These are phyloP conservation scores for Tulasnella sp. DNA, from an alignment of 768 basidiomycete genomes.

Conservation along the genomic window DNA sequence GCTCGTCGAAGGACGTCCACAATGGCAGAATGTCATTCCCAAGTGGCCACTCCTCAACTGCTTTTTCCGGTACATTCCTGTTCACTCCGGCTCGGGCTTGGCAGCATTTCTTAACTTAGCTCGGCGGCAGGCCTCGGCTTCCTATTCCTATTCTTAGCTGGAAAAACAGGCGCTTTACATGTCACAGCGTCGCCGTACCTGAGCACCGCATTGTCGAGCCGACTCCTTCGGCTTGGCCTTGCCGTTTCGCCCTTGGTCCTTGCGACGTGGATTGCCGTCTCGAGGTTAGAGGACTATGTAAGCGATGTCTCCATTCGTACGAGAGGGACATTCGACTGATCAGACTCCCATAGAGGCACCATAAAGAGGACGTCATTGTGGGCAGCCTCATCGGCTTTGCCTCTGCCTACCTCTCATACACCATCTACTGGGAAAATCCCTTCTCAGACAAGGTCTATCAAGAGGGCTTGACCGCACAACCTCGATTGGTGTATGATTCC, in stretches of 20 bases:
- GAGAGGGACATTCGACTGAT: conserved; percentile 3
- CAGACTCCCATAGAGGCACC: conserved; percentile 45
- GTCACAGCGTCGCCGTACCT: conserved; percentile 36
- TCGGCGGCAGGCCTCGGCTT: conserved; percentile 41
- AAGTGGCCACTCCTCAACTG: conserved; percentile 61
- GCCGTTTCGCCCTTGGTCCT: conserved; percentile 48
- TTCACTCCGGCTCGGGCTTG: not conserved
- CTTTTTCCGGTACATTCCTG: conserved; percentile 42
- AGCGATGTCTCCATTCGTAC: conserved; percentile 27
- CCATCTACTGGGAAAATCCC: conserved; percentile 60
- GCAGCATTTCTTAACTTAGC: not conserved
- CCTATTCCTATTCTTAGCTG: conserved; percentile 52
- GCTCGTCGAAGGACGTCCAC: conserved; percentile 38
- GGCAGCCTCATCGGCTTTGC: conserved; percentile 52
- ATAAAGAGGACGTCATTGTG: conserved; percentile 60
- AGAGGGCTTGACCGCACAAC: not conserved
- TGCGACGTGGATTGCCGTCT: conserved; percentile 54
- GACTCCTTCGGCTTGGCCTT: conserved; percentile 40
- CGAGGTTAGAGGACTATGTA: conserved; percentile 59
- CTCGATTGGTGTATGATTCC: conserved; percentile 11
- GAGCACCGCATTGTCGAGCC: conserved; percentile 39
- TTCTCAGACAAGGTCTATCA: conserved; percentile 33
- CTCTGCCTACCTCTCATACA: conserved; percentile 45
- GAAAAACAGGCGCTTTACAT: conserved; percentile 54
- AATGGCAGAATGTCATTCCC: conserved; percentile 49